Base-by-base conservation (phyloP, 2,329 filamentous ascomycete genomes). In the Penicillium sp. region DNA sequence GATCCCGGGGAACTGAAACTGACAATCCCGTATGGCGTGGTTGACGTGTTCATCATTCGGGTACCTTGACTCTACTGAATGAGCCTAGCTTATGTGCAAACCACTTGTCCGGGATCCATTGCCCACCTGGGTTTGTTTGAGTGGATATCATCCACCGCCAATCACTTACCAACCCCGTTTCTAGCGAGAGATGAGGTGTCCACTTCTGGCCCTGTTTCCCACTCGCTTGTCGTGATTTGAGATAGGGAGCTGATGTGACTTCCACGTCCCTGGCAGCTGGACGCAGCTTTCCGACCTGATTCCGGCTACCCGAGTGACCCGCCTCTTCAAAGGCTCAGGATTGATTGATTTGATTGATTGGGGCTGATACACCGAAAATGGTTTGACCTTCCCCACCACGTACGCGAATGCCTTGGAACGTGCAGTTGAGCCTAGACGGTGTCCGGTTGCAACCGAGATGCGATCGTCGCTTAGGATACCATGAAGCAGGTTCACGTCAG, bases 291-390 rank as follows among this genome's bases (percentile, higher is more conserved):
- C 46, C 18, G 25, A 23, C 31, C n/a, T 49, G 12, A 5, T 49
- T 49, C 46, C 46, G 46, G 11, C 27, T 22, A 11, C 23, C 14
- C 31, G 33, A 35, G 18, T 20, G 46, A 22, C 46, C 46, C 46
- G 7, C 29, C 14, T n/a, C 33, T 9, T 9, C 26, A 6, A 27
- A 27, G 9, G 15, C 15, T 11, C n/a, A 18, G 18, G 15, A 31
- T 46, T 46, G 43, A 49, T 49, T 49, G 46, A 49, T 49, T 49
- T 49, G 46, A 49, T 49, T 49, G 46, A 49, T 49, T 49, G 46
- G 43, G 43, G 44, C 25, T 46, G 26, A 27, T 45, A 8, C 26
- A 26, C 43, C 14, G 25, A 14, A 29, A n/a, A n/a, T 14, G 25
- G 9, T 5, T 18, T 25, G 20, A 42, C 11, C 31, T 14, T 35